Base-by-base conservation (phyloP, 176 grass and related monocot species). In the Metroxylon sagu region DNA sequence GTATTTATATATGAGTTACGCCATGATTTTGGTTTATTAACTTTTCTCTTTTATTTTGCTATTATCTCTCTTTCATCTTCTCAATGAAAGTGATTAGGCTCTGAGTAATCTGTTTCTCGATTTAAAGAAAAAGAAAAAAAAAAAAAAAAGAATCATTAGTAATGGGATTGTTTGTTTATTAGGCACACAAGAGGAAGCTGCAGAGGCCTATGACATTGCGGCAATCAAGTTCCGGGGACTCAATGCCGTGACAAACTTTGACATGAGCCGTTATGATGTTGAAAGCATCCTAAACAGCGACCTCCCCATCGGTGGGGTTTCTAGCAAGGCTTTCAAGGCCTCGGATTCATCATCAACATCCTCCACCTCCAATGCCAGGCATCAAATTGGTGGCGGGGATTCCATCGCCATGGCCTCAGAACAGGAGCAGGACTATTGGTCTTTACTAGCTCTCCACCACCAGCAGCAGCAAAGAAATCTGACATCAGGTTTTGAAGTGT, bases 161-260 rank as follows among this genome's bases (percentile, higher is more conserved):
- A 43, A 43, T 43, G 18, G 26, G 21, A 15, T 50, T 31, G 4
- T 69, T 65, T 2, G 26, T 18, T 52, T 26, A 18, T 1, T 57
- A 95, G 90, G 80, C 50, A 95, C 90, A 3, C 90, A 95, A 57
- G 90, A 95, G 57, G 90, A 86, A 74, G 90, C 90, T 0, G 90
- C 90, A 0, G 90, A 95, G 76, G 90, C 90, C 4, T 95, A 95
- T 18, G 90, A 95, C 80, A 84, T 95, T 0, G 90, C 90, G 0
- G 86, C 90, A 31, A 95, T 95, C 79, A 95, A 95, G 78, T 95
- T 95, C 67, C 76, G 90, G 0, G 90, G 90, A 25, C 90, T 89
- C 35, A 89, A 76, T 31, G 86, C 90, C 3, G 90, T 95, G 16
- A 95, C 90, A 60, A 95, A 95, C 80, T 95, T 95, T 49, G 90